Percentiles rank a stretch among this genome's conserved stretches.
These are phyloP conservation scores for Suillus variegatus DNA, from an alignment of 768 basidiomycete species.

Conservation along the genomic window DNA sequence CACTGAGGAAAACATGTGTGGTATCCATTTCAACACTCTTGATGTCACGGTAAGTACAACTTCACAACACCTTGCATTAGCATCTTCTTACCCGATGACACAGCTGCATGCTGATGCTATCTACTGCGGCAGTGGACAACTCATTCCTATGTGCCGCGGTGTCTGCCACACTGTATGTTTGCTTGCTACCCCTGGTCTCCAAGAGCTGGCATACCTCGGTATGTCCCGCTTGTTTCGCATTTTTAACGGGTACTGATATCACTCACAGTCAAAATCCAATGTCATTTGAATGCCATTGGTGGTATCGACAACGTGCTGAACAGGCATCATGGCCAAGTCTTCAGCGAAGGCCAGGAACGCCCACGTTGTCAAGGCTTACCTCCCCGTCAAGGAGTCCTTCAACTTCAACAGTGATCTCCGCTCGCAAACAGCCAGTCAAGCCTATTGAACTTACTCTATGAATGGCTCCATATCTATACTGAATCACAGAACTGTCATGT, in stretches of 20 bases:
- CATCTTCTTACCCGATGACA: constrained; percentile 3
- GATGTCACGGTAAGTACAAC: constrained; percentile 81
- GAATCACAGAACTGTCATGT: no score
- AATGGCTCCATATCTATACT: no score
- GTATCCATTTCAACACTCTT: constrained; percentile 92
- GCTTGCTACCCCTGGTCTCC: constrained; percentile 87
- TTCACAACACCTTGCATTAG: neutral
- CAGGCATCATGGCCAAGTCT: constrained; percentile 98
- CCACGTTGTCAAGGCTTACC: constrained; percentile 98
- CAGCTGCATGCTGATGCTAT: constrained; percentile 98
- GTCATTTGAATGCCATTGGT: constrained; percentile 95
- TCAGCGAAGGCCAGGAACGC: constrained; percentile 96
- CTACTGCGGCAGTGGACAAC: constrained; percentile 98
- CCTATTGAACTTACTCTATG: constrained; percentile 39
- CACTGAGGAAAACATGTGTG: constrained; percentile 98
- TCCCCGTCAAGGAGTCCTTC: constrained; percentile 90
- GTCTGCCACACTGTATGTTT: constrained; percentile 95
- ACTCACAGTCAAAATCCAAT: constrained; percentile 90
- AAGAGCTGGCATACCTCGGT: constrained; percentile 97
- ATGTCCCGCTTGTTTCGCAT: constrained; percentile 19
- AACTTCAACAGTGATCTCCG: constrained; percentile 98
- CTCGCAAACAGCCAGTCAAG: constrained; percentile 90
- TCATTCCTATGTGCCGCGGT: constrained; percentile 96
- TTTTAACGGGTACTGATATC: constrained; percentile 14
- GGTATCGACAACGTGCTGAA: constrained; percentile 94